Conservation (phyloP, 192 early-diverging fungal genomes). For the Umbelopsis isabellina region DNA sequence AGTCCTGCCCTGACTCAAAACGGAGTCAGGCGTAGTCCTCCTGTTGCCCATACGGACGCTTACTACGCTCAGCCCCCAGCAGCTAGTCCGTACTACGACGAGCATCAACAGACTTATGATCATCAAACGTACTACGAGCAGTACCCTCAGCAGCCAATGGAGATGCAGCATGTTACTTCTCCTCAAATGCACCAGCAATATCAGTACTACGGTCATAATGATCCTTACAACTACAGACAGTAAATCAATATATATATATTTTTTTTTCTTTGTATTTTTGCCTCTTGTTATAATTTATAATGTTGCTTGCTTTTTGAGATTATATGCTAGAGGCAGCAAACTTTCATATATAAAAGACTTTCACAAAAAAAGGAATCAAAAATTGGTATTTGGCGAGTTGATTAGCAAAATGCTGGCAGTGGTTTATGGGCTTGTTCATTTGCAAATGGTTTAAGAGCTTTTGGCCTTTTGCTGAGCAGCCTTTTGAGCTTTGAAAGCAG, state of each 20-base stretch:
- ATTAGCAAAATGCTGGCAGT: background rate
- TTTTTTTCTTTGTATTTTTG: constrained; percentile 7
- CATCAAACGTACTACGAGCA: constrained; percentile 14
- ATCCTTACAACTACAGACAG: constrained; percentile 24
- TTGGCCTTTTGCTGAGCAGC: constrained; percentile 11
- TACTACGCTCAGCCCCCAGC: constrained; percentile 13
- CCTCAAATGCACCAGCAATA: constrained; percentile 19
- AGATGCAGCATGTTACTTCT: constrained; percentile 19
- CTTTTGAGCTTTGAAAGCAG: constrained; percentile 48
- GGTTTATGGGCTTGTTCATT: background rate
- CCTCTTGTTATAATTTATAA: constrained; percentile 12
- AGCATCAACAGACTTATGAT: constrained; percentile 7
- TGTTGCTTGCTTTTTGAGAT: background rate
- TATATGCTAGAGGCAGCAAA: background rate
- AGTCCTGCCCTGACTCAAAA: constrained; percentile 17
- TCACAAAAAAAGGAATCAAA: background rate
- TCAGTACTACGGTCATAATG: constrained; percentile 15
- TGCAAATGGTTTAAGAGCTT: background rate
- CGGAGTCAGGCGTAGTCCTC: constrained; percentile 21
- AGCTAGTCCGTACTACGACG: constrained; percentile 11
- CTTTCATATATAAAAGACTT: background rate
- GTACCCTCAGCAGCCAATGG: constrained; percentile 16
- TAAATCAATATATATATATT: background rate
- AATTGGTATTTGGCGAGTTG: background rate
- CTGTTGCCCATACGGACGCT: constrained; percentile 2